phyloP scores from a whole-genome alignment of 371 early-diverging fungal species.

The Mucor saturninus region DNA sequence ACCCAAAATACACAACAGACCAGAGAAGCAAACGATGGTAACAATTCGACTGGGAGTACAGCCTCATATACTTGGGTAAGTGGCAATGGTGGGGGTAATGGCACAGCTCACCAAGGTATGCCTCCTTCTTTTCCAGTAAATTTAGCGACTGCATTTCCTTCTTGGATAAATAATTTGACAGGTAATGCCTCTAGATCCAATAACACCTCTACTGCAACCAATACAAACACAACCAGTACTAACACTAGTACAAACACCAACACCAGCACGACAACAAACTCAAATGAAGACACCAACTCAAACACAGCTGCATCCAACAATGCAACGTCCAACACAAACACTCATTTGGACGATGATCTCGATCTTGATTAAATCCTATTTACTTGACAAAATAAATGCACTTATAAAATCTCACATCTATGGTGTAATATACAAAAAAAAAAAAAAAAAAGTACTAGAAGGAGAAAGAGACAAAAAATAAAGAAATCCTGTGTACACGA shows the following conservation, averaged over 20 bases:
- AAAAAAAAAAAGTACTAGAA: no score
- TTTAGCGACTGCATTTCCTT: slow-evolving; percentile 11
- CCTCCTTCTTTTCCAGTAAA: slow-evolving; percentile 9
- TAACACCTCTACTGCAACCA: not conserved
- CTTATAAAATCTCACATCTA: no score
- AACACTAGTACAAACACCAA: not conserved
- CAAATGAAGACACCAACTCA: not conserved
- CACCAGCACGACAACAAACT: not conserved
- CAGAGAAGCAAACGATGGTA: not conserved
- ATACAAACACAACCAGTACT: not conserved
- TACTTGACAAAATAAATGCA: no score
- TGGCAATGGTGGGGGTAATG: slow-evolving; percentile 11
- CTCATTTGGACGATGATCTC: slow-evolving; percentile 15
- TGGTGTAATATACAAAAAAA: no score
- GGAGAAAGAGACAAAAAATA: not conserved
- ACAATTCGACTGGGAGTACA: not conserved
- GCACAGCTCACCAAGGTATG: not conserved
- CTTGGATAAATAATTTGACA: slow-evolving; percentile 1
- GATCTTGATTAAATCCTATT: slow-evolving; percentile 12
- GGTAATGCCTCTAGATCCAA: not conserved
- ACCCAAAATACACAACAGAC: slow-evolving; percentile 10
- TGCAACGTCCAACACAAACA: slow-evolving; percentile 1
- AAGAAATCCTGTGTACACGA: not conserved
- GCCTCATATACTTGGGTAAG: slow-evolving; percentile 5
- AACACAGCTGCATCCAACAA: not conserved